Evolutionary conservation across 768 basidiomycete genomes (phyloP).

Genomic region (Rhodotorula toruloides): DNA sequence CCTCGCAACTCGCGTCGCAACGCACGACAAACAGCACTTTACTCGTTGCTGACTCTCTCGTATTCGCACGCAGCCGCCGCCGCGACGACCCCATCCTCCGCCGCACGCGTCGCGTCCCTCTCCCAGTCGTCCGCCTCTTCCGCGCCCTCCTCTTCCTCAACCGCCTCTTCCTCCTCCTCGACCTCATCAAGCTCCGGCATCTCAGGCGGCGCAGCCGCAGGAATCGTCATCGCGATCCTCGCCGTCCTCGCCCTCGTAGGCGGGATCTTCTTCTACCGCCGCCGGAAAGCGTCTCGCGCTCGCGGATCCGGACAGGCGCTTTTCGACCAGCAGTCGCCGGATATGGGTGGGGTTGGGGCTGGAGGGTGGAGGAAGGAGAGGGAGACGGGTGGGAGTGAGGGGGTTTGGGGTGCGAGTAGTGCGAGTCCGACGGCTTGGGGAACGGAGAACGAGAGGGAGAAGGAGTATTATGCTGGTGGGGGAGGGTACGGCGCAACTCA

Average conservation of each 20-base stretch:
- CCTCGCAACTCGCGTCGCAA: neutral
- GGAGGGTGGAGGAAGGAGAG: constrained; percentile 20
- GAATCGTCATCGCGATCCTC: constrained; percentile 30
- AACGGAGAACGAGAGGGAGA: neutral
- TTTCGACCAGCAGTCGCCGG: neutral
- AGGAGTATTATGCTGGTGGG: too few species aligned
- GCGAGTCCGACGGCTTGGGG: constrained; percentile 10
- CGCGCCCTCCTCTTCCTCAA: neutral
- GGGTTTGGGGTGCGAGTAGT: too few species aligned
- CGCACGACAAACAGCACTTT: neutral
- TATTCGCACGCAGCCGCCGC: neutral
- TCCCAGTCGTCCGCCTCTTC: neutral
- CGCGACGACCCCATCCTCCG: constrained; percentile 4
- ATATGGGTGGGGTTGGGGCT: neutral
- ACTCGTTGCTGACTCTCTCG: neutral
- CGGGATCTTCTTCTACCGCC: constrained; percentile 22
- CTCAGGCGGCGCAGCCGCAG: constrained; percentile 28
- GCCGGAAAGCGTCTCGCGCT: neutral
- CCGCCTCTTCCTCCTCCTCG: neutral
- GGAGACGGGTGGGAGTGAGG: too few species aligned
- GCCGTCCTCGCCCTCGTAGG: constrained; percentile 9
- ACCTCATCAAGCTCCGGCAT: neutral
- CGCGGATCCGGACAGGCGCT: neutral
- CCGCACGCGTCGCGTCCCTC: neutral
- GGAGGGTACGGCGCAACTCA: too few species aligned